These are phyloP conservation scores for Acanthamoeba castellanii DNA, from an alignment of 208 protist species.

Conservation along the genomic window DNA sequence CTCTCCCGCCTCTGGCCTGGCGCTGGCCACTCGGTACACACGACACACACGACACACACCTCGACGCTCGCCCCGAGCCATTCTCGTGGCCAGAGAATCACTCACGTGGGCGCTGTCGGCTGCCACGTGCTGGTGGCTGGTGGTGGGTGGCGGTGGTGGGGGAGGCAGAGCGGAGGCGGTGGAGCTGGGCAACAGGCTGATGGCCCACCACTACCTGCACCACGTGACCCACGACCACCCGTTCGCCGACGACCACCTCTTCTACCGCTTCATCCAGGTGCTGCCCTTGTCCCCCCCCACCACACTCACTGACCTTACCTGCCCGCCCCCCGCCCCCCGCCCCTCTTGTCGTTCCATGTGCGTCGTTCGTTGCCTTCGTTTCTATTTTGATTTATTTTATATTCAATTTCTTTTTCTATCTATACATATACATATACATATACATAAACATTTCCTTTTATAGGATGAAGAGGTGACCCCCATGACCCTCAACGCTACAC, in stretches of 20 bases:
- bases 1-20: not conserved
- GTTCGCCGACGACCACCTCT: not conserved
- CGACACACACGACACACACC: no score
- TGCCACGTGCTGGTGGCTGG: no score
- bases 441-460: no score
- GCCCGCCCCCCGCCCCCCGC: not conserved
- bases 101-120: no score
- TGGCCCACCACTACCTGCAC: not conserved
- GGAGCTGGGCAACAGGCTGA: conserved; percentile 9
- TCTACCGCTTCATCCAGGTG: conserved; percentile 20
- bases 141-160: no score
- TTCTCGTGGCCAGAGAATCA: no score
- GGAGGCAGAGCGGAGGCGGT: not conserved
- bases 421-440: no score
- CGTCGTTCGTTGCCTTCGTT: no score
- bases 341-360: not conserved
- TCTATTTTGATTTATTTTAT: no score
- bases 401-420: no score
- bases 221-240: conserved; percentile 1
- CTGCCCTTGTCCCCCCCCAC: no score
- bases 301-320: not conserved
- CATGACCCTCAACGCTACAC: not conserved
- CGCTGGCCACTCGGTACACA: not conserved
- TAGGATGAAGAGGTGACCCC: not conserved
- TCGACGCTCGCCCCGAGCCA: no score